Evolutionary conservation across 805 yeast genomes (phyloP).

Genomic region (Millerozyma acaciae): DNA sequence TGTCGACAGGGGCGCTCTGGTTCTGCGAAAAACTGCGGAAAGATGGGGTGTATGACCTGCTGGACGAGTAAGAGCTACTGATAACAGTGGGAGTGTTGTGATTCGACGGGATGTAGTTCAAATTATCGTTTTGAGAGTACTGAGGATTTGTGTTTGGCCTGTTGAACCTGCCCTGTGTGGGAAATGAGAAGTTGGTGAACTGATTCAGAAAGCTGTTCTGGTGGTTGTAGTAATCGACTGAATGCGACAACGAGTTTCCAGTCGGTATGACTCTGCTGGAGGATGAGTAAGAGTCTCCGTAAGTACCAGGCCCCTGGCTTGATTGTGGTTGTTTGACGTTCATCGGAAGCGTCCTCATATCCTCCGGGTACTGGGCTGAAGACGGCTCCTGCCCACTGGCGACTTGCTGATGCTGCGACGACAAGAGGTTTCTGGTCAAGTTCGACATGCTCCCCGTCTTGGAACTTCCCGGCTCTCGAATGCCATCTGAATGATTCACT

Average conservation of each 20-base stretch:
- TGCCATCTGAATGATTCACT: conserved; percentile 3
- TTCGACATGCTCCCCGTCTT: conserved; percentile 17
- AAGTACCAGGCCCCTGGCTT: conserved; percentile 8
- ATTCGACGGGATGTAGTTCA: conserved; percentile 36
- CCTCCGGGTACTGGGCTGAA: not conserved
- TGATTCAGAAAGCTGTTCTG: conserved; percentile 1
- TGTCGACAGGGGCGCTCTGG: conserved; percentile 2
- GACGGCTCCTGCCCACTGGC: not conserved
- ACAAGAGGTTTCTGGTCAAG: conserved; percentile 26
- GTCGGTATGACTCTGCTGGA: conserved; percentile 9
- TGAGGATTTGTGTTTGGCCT: not conserved
- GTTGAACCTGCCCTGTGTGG: conserved; percentile 2
- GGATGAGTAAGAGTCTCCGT: conserved; percentile 4
- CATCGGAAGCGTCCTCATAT: not conserved
- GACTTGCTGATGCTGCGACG: conserved; percentile 9
- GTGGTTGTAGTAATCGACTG: conserved; percentile 1
- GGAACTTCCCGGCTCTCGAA: conserved; percentile 1
- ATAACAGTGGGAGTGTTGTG: conserved; percentile 43
- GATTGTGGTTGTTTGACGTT: not conserved
- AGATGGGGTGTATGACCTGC: conserved; percentile 34
- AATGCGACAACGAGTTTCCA: conserved; percentile 1
- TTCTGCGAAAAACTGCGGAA: conserved; percentile 2
- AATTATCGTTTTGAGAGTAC: conserved; percentile 10
- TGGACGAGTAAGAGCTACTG: conserved; percentile 40
- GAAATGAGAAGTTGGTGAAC: conserved; percentile 4